Evolutionary conservation across 441 rosid genomes (phyloP).

Genomic region (Syzygium malaccense): DNA sequence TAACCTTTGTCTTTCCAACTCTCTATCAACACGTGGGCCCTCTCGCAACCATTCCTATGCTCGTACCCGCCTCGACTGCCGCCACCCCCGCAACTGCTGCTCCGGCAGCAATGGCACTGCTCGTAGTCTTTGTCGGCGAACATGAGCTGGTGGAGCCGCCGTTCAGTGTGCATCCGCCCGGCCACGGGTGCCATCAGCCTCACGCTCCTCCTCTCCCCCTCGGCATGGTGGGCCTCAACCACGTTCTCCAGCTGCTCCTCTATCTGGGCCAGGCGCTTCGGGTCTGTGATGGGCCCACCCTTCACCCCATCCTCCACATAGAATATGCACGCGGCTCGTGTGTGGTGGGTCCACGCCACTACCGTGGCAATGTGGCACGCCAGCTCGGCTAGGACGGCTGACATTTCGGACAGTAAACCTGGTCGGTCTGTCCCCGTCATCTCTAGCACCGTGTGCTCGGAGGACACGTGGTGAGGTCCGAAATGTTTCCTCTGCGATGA

Average conservation of each 20-base stretch:
- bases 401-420: conserved; percentile 72
- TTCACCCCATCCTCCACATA: conserved; percentile 53
- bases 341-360: conserved; percentile 81
- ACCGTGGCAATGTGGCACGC: conserved; percentile 63
- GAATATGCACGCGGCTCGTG: conserved; percentile 57
- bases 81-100: conserved; percentile 17
- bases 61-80: background rate
- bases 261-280: conserved; percentile 30
- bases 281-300: conserved; percentile 51
- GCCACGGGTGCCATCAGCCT: conserved; percentile 36
- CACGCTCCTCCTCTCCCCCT: conserved; percentile 48
- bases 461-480: conserved; percentile 46
- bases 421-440: conserved; percentile 62
- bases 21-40: conserved; percentile 59
- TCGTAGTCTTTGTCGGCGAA: conserved; percentile 48
- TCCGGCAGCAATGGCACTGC: conserved; percentile 45
- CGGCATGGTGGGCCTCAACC: conserved; percentile 54
- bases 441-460: conserved; percentile 71
- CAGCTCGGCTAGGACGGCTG: conserved; percentile 54
- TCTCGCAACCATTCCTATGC: conserved; percentile 24
- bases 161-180: conserved; percentile 62
- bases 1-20: conserved; percentile 70
- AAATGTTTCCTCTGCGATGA: conserved; percentile 33
- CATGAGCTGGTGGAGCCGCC: conserved; percentile 89
- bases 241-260: conserved; percentile 51